Evolutionary conservation across 495 filamentous ascomycete species (phyloP), one percentile per base, ranked within the genome.

Genomic region (Aspergillus sclerotioniger): DNA sequence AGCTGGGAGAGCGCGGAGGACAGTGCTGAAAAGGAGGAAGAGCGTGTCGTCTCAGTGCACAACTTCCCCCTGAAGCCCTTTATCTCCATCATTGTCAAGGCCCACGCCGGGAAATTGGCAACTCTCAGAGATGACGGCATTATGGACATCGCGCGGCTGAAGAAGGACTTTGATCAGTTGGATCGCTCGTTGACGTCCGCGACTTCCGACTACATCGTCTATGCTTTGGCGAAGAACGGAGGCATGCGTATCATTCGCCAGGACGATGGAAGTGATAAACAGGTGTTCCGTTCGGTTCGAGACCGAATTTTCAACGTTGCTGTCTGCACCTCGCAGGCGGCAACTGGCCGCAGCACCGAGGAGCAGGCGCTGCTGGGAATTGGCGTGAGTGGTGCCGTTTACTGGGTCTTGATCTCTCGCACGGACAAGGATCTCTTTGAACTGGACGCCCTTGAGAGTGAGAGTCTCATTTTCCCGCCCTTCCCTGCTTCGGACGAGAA

Each of bases 51-150:
- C 21, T 84, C 80, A 64, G 91, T 98, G 45, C 90, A 92, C 75
- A 93, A 95, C 67, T 96, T 99, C 74, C 95, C 92, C 15, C 90
- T 99, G 84, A 88, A 84, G 67, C 93, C 95, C 9, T 99, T 96
- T 79, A 91, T 93, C 49, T 85, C 92, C 19, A 92, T 99, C 70
- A 57, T 62, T 16, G 62, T 84, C 54, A 69, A 75, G 58, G 47
- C 73, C 25, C 45, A 67, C 41, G n/a, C 67, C 54, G 67, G 71
- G 59, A 68, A 72, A 56, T 62, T 75, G 73, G 69, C 79, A n/a
- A 67, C 76, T 12, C 83, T 88, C 67, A 84, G 83, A 17, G 84
- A 88, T 51, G 88, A 92, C 63, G 76, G 83, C 6, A 82, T 95
- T 51, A 87, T 94, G 71, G 87, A 92, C 61, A 92, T 99, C 71